These are phyloP conservation scores for Clarireedia hainanense DNA, from an alignment of 2,329 filamentous ascomycete genomes.

Conservation along the genomic window DNA sequence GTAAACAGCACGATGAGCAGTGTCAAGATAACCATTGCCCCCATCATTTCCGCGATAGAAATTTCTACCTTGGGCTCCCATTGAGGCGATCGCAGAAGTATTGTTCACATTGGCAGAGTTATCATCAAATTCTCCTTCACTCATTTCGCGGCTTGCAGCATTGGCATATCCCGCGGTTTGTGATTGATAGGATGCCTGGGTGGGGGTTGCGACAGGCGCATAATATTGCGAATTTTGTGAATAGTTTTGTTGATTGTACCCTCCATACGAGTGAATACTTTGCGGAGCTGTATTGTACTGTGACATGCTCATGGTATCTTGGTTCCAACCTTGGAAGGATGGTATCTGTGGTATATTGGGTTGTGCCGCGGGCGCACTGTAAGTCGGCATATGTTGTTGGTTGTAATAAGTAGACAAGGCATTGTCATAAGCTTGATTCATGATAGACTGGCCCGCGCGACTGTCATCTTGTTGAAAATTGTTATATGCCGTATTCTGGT, in stretches of 20 bases:
- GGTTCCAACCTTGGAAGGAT: constrained; percentile 27
- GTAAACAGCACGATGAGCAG: constrained; percentile 20
- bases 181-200: constrained; percentile 1
- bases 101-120: constrained; percentile 19
- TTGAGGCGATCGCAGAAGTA: constrained; percentile 9
- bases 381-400: constrained; percentile 17
- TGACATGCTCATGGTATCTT: constrained; percentile 21
- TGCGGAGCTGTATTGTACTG: constrained; percentile 14
- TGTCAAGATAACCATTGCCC: constrained; percentile 18
- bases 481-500: constrained; percentile 15
- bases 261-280: constrained; percentile 17
- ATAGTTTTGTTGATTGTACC: constrained; percentile 16
- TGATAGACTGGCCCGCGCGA: constrained; percentile 16
- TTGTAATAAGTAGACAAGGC: constrained; percentile 26
- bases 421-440: constrained; percentile 21
- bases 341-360: constrained; percentile 24
- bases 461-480: constrained; percentile 22
- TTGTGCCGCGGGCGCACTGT: constrained; percentile 21
- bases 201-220: constrained; percentile 2
- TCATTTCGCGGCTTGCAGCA: constrained; percentile 69
- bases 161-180: constrained; percentile 11
- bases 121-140: constrained; percentile 57
- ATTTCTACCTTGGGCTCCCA: constrained; percentile 12
- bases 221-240: constrained; percentile 15
- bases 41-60: constrained; percentile 27